phyloP scores from a whole-genome alignment of 2,329 filamentous ascomycete genomes.

The Capronia coronata region DNA sequence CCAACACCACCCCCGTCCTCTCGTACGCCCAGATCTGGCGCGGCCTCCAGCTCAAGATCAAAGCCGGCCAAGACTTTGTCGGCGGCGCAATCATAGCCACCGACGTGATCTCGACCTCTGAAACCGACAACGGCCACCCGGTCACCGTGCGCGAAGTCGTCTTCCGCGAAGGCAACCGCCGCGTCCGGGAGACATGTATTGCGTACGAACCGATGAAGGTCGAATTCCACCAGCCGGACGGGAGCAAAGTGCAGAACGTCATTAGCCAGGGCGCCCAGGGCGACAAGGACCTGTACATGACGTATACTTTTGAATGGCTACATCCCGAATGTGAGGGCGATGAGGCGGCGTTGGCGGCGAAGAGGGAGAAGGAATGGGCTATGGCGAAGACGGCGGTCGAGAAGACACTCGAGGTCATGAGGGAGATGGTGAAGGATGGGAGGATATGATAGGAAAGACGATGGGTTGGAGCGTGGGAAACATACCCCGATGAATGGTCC shows the following conservation, averaged over 20 bases:
- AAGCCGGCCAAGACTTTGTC: conserved; percentile 30
- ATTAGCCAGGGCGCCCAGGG: conserved; percentile 32
- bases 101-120: conserved; percentile 22
- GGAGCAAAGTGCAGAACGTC: conserved; percentile 31
- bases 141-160: conserved; percentile 29
- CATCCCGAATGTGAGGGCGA: conserved; percentile 29
- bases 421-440: conserved; percentile 27
- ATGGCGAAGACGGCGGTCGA: conserved; percentile 26
- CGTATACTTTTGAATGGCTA: conserved; percentile 39
- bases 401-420: conserved; percentile 27
- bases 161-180: conserved; percentile 26
- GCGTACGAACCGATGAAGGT: conserved; percentile 28
- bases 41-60: conserved; percentile 31
- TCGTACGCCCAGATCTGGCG: conserved; percentile 35
- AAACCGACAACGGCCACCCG: conserved; percentile 19
- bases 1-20: conserved; percentile 30
- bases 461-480: too few relatives aligned
- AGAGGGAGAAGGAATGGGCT: conserved; percentile 20
- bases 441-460: conserved; percentile 14
- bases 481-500: too few relatives aligned
- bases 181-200: conserved; percentile 27
- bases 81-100: conserved; percentile 28
- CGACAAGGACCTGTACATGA: conserved; percentile 34
- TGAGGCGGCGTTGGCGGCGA: conserved; percentile 11
- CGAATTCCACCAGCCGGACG: conserved; percentile 29